Base-by-base conservation (phyloP, 2,329 filamentous ascomycete genomes). In the Cladosporium colombiae region DNA sequence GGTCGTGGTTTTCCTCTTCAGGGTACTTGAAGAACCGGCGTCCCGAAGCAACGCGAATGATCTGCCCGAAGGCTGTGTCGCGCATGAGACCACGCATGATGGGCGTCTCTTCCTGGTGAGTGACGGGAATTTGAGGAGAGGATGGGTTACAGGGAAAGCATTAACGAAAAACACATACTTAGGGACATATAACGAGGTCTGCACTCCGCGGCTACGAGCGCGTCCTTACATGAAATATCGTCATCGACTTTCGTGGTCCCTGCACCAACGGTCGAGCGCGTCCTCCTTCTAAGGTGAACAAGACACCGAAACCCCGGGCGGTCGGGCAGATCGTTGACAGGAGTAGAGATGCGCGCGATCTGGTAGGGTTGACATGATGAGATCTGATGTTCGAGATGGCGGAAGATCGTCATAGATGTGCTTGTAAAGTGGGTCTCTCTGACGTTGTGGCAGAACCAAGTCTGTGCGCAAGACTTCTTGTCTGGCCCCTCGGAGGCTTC, bases 1-100 rank as follows among this genome's bases (percentile, higher is more conserved):
- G 68, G 4, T 77, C 76, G 0, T 80, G 76, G 68, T 86, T 80
- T 57, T 71, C 74, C 67, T 86, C 83, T 74, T 84, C 82, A 33
- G 78, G 76, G 66, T 82, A 84, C 65, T 78, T 71, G 33, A 84
- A 76, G 40, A 79, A 72, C 63, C 78, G 78, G 55, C 80, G 80
- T 1, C 75, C 68, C 3, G 81, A 80, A 18, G 81, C 63, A 40
- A 77, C 78, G 21, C 82, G 78, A n/a, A 83, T 67, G 18, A 80
- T 37, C 68, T 81, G 80, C 65, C 81, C 81, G 44, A 82, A 75
- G 18, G 79, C 74, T 33, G 80, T 75, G 62, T 82, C 80, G 56
- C 80, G 74, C 29, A 80, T 68, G n/a, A 75, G 60, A 31, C 72
- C 71, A 18, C 35, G n/a, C 64, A 66, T 62, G 33, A 16, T 58